Percentiles rank a stretch among this genome's conserved stretches.
These are phyloP conservation scores for Trametes villosa DNA, from an alignment of 768 basidiomycete species.

Conservation along the genomic window DNA sequence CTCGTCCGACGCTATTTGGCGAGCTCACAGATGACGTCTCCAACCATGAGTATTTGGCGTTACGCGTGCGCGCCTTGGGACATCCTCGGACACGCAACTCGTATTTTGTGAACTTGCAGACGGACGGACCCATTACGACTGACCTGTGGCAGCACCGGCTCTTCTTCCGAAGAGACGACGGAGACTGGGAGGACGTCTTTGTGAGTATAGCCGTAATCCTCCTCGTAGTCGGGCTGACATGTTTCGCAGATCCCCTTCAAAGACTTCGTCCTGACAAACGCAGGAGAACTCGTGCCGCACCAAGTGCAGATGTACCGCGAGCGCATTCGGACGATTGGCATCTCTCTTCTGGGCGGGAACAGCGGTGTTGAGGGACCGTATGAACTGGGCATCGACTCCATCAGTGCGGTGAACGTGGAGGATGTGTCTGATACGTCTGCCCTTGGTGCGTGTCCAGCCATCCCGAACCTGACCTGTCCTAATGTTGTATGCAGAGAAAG, in stretches of 20 bases:
- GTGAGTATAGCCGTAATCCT: slow-evolving; percentile 47
- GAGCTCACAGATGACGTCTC: slow-evolving; percentile 85
- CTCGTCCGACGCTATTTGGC: slow-evolving; percentile 85
- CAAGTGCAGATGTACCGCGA: slow-evolving; percentile 80
- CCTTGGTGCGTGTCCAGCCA: slow-evolving; percentile 1
- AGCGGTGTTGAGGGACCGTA: slow-evolving; percentile 74
- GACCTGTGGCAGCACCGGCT: slow-evolving; percentile 96
- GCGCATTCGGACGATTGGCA: slow-evolving; percentile 78
- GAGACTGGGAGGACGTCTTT: slow-evolving; percentile 81
- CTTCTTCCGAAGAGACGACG: slow-evolving; percentile 69
- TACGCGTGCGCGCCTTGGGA: slow-evolving; percentile 80
- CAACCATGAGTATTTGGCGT: slow-evolving; percentile 75
- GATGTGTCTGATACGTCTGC: slow-evolving; percentile 45
- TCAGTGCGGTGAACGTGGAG: slow-evolving; percentile 81
- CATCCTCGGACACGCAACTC: slow-evolving; percentile 76
- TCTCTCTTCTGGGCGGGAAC: slow-evolving; percentile 87
- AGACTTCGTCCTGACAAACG: slow-evolving; percentile 74
- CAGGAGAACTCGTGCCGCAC: slow-evolving; percentile 67
- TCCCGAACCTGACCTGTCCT: neutral
- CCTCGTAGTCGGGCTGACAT: slow-evolving; percentile 1
- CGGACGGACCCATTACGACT: slow-evolving; percentile 75
- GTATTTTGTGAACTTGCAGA: slow-evolving; percentile 95
- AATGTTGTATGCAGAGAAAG: slow-evolving; percentile 20
- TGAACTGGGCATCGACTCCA: slow-evolving; percentile 82
- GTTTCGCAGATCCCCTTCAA: slow-evolving; percentile 74